Percentiles rank a stretch among this genome's conserved stretches.
Conservation (phyloP, 2,329 filamentous ascomycete genomes). For the Talaromyces sp. region DNA sequence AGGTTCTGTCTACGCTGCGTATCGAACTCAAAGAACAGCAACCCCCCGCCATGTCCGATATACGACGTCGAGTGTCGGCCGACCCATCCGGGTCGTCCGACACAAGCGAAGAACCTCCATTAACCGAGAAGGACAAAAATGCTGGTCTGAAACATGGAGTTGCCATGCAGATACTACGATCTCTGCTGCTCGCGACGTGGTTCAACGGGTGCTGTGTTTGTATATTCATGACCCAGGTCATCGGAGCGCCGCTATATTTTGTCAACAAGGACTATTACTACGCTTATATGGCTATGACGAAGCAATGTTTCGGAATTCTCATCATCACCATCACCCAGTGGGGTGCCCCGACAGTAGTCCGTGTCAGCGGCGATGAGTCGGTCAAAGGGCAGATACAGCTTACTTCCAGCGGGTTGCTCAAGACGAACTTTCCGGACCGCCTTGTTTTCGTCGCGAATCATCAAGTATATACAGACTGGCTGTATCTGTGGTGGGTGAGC, state of each 20-base stretch:
- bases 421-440: slow-evolving; percentile 59
- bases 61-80: slow-evolving; percentile 31
- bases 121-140: slow-evolving; percentile 25
- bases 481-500: slow-evolving; percentile 66
- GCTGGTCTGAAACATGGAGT: slow-evolving; percentile 46
- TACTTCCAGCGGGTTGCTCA: slow-evolving; percentile 55
- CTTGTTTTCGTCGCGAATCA: slow-evolving; percentile 64
- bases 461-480: slow-evolving; percentile 67
- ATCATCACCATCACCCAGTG: slow-evolving; percentile 61
- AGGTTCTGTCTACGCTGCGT: not conserved
- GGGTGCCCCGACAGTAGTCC: slow-evolving; percentile 61
- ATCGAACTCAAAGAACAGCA: not conserved
- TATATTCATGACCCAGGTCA: slow-evolving; percentile 55
- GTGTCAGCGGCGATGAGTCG: slow-evolving; percentile 60
- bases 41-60: slow-evolving; percentile 30
- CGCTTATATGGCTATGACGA: slow-evolving; percentile 63
- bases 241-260: slow-evolving; percentile 60
- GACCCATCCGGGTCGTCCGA: slow-evolving; percentile 20
- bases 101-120: slow-evolving; percentile 22
- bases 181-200: slow-evolving; percentile 45
- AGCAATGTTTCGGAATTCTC: slow-evolving; percentile 62
- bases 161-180: slow-evolving; percentile 45
- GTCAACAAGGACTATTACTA: slow-evolving; percentile 62
- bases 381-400: slow-evolving; percentile 58
- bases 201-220: slow-evolving; percentile 42